A percentile compares a stretch with the other conserved stretches of the same genome.
Evolutionary conservation across 2,329 filamentous ascomycete species (phyloP).

Genomic region (Lojkania enalia): DNA sequence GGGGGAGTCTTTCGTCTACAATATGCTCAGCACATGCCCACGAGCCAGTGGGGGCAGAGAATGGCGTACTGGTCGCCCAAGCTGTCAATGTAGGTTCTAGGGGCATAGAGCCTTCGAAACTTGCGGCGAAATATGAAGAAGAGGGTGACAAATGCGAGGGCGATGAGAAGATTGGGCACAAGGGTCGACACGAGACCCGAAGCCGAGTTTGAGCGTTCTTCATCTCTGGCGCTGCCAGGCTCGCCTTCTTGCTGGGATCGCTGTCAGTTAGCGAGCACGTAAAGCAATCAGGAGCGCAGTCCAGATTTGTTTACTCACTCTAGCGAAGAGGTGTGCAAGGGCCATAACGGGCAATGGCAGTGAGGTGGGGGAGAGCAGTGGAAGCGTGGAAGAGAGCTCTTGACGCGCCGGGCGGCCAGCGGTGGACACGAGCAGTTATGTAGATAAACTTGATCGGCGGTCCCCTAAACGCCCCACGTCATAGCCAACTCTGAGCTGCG

Average conservation of each 20-base stretch:
- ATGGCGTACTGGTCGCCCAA: constrained; percentile 37
- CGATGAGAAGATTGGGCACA: constrained; percentile 34
- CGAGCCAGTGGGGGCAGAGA: not conserved
- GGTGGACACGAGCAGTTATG: constrained; percentile 1
- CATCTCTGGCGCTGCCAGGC: constrained; percentile 19
- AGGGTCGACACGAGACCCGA: constrained; percentile 44
- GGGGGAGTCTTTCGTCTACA: constrained; percentile 53
- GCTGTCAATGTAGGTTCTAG: constrained; percentile 52
- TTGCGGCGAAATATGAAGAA: constrained; percentile 50
- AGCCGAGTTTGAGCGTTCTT: constrained; percentile 53
- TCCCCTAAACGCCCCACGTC: not conserved
- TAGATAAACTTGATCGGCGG: not conserved
- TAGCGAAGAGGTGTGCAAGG: constrained; percentile 8
- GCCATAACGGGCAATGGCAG: constrained; percentile 14
- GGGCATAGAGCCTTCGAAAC: constrained; percentile 51
- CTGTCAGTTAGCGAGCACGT: constrained; percentile 6
- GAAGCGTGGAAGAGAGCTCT: not conserved
- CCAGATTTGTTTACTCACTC: constrained; percentile 8
- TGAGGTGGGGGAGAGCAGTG: not conserved
- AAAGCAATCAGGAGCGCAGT: not conserved
- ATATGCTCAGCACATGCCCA: constrained; percentile 12
- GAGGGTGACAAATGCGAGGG: constrained; percentile 32
- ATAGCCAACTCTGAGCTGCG: not conserved
- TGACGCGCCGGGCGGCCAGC: not conserved
- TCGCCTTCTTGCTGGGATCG: constrained; percentile 17